phyloP scores from a whole-genome alignment of 2,329 filamentous ascomycete genomes.

The Acarospora socialis region DNA sequence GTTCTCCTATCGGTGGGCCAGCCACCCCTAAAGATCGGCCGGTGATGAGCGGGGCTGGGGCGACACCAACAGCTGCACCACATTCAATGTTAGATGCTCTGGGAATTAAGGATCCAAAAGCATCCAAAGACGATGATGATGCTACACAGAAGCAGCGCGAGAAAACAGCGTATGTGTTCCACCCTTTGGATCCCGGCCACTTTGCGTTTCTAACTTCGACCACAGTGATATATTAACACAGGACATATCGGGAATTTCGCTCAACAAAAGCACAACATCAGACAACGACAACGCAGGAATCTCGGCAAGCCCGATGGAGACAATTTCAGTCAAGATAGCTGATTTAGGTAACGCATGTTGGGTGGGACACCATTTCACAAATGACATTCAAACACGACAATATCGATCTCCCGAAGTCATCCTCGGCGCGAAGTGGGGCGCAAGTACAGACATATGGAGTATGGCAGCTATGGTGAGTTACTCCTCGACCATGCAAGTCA shows the following conservation, averaged over 20 bases:
- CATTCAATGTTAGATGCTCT: slow-evolving; percentile 47
- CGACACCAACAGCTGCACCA: slow-evolving; percentile 29
- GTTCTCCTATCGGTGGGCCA: slow-evolving; percentile 28
- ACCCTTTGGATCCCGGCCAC: too few relatives aligned
- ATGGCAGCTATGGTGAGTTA: slow-evolving; percentile 90
- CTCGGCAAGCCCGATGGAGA: slow-evolving; percentile 41
- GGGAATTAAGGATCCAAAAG: slow-evolving; percentile 36
- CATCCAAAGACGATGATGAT: slow-evolving; percentile 45
- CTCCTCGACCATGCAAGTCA: background rate
- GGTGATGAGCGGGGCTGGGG: slow-evolving; percentile 44
- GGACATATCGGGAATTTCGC: slow-evolving; percentile 86
- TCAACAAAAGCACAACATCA: slow-evolving; percentile 57
- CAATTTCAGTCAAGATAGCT: slow-evolving; percentile 97
- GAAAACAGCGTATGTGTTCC: slow-evolving; percentile 69
- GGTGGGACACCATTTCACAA: slow-evolving; percentile 98
- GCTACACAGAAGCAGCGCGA: slow-evolving; percentile 66
- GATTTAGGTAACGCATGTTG: slow-evolving; percentile 97
- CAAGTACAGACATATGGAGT: slow-evolving; percentile 98
- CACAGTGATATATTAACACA: slow-evolving; percentile 71
- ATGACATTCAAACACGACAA: slow-evolving; percentile 96
- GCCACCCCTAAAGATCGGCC: slow-evolving; percentile 28
- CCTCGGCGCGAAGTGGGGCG: slow-evolving; percentile 91
- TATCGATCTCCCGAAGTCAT: slow-evolving; percentile 97
- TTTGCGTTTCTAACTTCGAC: slow-evolving; percentile 8
- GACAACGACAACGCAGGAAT: slow-evolving; percentile 52